These are phyloP conservation scores for Phytophthora pluvialis DNA, from an alignment of 352 stramenopile species.

Conservation along the genomic window DNA sequence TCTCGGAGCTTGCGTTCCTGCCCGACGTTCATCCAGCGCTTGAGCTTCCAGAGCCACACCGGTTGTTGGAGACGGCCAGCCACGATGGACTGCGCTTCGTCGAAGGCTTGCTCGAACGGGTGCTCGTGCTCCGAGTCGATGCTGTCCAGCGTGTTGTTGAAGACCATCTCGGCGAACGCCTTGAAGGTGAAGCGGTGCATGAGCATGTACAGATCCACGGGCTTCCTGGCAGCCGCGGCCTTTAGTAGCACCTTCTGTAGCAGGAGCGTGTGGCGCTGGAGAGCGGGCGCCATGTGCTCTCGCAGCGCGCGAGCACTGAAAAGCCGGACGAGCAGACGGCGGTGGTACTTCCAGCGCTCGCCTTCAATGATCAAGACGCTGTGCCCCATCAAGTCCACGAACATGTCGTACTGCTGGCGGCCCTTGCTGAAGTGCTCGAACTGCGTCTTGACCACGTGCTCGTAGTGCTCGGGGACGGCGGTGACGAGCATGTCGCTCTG, in stretches of 20 bases:
- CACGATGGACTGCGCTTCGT: constrained; percentile 44
- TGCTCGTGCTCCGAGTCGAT: constrained; percentile 51
- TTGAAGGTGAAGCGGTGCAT: constrained; percentile 57
- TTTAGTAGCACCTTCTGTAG: constrained; percentile 41
- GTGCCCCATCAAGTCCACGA: constrained; percentile 58
- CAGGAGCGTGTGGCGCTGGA: constrained; percentile 40
- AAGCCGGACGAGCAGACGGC: constrained; percentile 45
- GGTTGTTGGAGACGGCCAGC: constrained; percentile 36
- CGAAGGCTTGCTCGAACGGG: constrained; percentile 44
- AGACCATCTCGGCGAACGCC: constrained; percentile 53
- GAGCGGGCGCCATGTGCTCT: constrained; percentile 47
- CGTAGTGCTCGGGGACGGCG: constrained; percentile 53
- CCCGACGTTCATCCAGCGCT: constrained; percentile 50
- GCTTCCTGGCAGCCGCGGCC: constrained; percentile 19
- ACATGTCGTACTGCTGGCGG: constrained; percentile 41
- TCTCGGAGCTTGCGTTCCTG: constrained; percentile 38
- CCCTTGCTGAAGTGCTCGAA: constrained; percentile 64
- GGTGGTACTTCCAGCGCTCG: constrained; percentile 54
- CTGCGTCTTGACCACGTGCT: constrained; percentile 63
- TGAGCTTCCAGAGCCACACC: constrained; percentile 51
- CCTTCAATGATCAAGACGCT: constrained; percentile 55
- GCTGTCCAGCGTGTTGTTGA: constrained; percentile 44
- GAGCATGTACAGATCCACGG: constrained; percentile 45
- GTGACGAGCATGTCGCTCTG: constrained; percentile 48
- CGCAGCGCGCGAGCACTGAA: constrained; percentile 50